These are phyloP conservation scores for Heracleum sosnowskyi DNA, from an alignment of 129 eudicot genomes.

Conservation along the genomic window DNA sequence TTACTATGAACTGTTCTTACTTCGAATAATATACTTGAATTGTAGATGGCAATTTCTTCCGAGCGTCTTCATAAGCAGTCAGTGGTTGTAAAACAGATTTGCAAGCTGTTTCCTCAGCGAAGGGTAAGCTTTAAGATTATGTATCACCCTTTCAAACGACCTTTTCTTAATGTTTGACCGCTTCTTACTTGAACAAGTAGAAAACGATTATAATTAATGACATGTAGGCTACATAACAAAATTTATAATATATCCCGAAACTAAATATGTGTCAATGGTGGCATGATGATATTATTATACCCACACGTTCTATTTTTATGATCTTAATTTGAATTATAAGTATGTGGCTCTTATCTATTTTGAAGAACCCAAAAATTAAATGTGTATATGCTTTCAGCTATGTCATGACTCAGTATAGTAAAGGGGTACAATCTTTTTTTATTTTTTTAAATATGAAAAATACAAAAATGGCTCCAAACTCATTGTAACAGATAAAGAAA, in stretches of 20 bases:
- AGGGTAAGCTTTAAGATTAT: conserved; percentile 36
- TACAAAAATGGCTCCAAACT: not conserved
- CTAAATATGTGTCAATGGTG: not conserved
- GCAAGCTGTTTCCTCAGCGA: conserved; percentile 93
- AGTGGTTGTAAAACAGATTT: conserved; percentile 79
- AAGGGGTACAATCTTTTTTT: not conserved
- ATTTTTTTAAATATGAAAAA: not conserved
- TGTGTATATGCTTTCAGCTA: not conserved
- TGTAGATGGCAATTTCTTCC: conserved; percentile 89
- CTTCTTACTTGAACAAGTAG: not conserved
- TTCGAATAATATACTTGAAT: conserved; percentile 1
- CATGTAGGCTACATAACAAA: not conserved
- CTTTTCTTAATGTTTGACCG: not conserved
- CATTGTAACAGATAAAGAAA: not conserved
- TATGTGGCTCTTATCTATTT: not conserved
- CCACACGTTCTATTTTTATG: not conserved
- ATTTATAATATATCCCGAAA: not conserved
- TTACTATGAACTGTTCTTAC: not conserved
- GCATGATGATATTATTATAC: not conserved
- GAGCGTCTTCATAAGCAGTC: conserved; percentile 94
- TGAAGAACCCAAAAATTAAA: no score
- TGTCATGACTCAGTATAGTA: not conserved
- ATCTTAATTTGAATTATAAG: not conserved
- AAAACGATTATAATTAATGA: not conserved
- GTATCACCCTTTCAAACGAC: not conserved